Evolutionary conservation across 2,329 filamentous ascomycete genomes (phyloP), one percentile per base, ranked within the genome.

Genomic region (Fusarium mexicanum): DNA sequence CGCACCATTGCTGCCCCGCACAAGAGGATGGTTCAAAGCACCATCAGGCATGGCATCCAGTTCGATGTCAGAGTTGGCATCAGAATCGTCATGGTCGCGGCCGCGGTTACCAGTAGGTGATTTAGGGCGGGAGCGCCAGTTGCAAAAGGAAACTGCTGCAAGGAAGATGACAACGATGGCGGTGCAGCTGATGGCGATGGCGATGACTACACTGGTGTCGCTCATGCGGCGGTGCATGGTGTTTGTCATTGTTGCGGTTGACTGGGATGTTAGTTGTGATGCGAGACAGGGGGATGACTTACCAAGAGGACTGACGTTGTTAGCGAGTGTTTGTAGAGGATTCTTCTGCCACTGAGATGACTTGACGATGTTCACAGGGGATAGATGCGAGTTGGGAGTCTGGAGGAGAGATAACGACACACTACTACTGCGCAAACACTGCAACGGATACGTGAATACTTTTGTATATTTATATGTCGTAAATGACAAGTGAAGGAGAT

Each of bases 241-340:
- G 22, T 33, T 26, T 10, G 31, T 6, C 67, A 70, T 63, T 26
- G 18, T 35, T 33, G 41, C 10, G 18, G 46, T 22, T 55, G 61
- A 16, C 43, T 71, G 20, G 8, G 8, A 13, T 40, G 66, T 70
- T 65, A 70, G 66, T 48, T 38, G 47, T 33, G 24, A 37, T 54
- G 35, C 26, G 31, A 24, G 12, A 38, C 37, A 24, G 41, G 38
- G 37, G 18, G 13, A 18, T 26, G 17, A 6, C 22, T 13, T 66
- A 66, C 67, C 41, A 5, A 54, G 26, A 24, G n/a, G 35, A 16
- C n/a, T 35, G 26, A 7, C 5, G 16, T 11, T 38, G 37, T 18
- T 16, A 24, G 11, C 5, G 31, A 18, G 24, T 20, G 3, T 17
- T 9, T 29, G 7, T 8, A 38, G 12, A 22, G 4, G 24, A n/a